A percentile compares a stretch with the other conserved stretches of the same genome.
Conservation (phyloP, 1,139 yeast genomes). For the Debaryomyces sp. region DNA sequence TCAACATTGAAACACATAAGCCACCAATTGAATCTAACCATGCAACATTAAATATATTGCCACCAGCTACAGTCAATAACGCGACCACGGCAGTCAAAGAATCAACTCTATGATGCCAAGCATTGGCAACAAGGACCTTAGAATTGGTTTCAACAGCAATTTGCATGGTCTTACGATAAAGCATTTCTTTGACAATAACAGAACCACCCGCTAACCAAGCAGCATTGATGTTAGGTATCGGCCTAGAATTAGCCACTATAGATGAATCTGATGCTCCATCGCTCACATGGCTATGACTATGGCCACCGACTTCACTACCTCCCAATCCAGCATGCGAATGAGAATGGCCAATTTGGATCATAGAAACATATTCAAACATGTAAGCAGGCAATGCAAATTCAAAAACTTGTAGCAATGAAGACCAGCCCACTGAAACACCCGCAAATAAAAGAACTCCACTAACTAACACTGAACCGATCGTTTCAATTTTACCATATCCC, state of each 20-base stretch:
- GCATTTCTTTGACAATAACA: constrained; percentile 81
- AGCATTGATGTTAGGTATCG: constrained; percentile 78
- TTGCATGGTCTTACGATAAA: constrained; percentile 77
- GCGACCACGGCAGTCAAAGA: constrained; percentile 92
- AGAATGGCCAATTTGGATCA: constrained; percentile 54
- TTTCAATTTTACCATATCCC: constrained; percentile 92
- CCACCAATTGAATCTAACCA: constrained; percentile 96
- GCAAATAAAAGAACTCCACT: constrained; percentile 82
- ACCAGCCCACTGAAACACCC: constrained; percentile 91
- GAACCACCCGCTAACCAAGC: constrained; percentile 96
- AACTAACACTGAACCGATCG: constrained; percentile 88
- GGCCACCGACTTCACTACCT: constrained; percentile 18
- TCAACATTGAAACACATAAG: constrained; percentile 74
- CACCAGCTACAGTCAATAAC: constrained; percentile 81
- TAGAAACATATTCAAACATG: constrained; percentile 44
- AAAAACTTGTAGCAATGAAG: constrained; percentile 69
- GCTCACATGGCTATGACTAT: constrained; percentile 33
- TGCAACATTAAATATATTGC: constrained; percentile 71
- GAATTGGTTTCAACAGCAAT: constrained; percentile 80
- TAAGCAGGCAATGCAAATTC: constrained; percentile 67
- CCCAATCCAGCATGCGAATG: constrained; percentile 43
- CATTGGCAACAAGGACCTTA: constrained; percentile 90
- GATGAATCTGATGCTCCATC: constrained; percentile 8
- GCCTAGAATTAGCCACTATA: constrained; percentile 19
- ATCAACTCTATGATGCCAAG: constrained; percentile 99